phyloP scores from a whole-genome alignment of 1,284 basidiomycete species.

The Fomitopsis schrenkii region DNA sequence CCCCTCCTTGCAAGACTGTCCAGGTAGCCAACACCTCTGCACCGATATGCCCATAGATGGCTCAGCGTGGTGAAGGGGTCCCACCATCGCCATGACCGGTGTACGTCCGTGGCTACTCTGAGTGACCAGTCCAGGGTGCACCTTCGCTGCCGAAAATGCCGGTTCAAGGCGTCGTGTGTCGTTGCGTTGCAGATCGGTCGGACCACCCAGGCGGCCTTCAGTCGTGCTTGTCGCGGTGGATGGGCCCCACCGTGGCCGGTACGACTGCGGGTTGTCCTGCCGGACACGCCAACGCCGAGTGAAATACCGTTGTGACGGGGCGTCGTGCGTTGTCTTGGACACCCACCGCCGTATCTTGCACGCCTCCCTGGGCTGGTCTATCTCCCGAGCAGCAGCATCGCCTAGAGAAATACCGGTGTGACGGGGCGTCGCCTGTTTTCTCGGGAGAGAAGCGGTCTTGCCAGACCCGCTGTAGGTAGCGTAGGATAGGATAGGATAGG shows the following conservation, averaged over 20 bases:
- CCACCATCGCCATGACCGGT: no score
- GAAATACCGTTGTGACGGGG: not conserved
- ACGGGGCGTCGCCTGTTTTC: not conserved
- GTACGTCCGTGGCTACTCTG: no score
- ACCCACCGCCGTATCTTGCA: not conserved
- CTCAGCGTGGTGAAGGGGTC: no score
- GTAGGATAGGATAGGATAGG: not conserved
- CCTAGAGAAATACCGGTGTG: not conserved
- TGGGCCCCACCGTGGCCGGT: not conserved
- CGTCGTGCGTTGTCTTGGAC: not conserved
- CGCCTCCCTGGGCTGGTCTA: not conserved
- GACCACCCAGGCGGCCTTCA: not conserved
- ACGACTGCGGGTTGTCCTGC: no score
- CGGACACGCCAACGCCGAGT: not conserved
- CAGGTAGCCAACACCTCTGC: not conserved
- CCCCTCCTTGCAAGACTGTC: not conserved
- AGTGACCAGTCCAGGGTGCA: no score
- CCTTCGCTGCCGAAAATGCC: no score
- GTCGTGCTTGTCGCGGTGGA: not conserved
- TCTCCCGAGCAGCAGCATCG: not conserved
- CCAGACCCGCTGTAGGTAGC: not conserved
- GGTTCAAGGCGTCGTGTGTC: no score
- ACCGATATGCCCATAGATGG: not conserved
- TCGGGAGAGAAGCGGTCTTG: not conserved
- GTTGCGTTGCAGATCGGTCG: not conserved